phyloP scores from a whole-genome alignment of 2,329 filamentous ascomycete species.

The Clarireedia paspali region DNA sequence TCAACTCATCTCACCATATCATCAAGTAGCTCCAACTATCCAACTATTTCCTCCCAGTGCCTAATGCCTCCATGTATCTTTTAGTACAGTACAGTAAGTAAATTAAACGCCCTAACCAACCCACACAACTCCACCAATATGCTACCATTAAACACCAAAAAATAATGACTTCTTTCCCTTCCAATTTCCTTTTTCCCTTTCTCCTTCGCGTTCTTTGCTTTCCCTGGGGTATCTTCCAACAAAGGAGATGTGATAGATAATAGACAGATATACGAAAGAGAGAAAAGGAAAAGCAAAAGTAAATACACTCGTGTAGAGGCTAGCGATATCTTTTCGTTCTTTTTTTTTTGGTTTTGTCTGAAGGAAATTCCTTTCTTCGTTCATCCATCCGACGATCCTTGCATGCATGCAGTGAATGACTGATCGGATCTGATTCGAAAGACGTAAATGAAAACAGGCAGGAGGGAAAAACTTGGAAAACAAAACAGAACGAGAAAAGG shows the following conservation, averaged over 20 bases:
- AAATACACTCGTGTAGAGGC: background rate
- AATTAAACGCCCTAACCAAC: background rate
- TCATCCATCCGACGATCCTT: no score
- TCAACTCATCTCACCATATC: background rate
- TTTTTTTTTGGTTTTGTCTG: no score
- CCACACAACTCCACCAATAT: background rate
- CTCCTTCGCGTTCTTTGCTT: background rate
- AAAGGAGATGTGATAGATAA: conserved; percentile 1
- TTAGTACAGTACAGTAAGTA: background rate
- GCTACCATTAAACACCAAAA: background rate
- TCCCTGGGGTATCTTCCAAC: background rate
- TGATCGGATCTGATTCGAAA: background rate
- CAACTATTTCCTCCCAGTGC: background rate
- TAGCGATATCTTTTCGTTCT: no score
- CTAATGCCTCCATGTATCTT: background rate
- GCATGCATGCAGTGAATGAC: no score
- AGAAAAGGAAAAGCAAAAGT: background rate
- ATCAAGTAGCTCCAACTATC: background rate
- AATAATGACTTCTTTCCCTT: background rate
- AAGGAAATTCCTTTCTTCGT: no score
- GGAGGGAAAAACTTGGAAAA: background rate
- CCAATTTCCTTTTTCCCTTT: background rate
- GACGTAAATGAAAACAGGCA: background rate
- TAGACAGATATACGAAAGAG: background rate
- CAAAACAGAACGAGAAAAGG: background rate